Base-by-base conservation (phyloP, 1,139 yeast species). In the Spathaspora jeffriesii region DNA sequence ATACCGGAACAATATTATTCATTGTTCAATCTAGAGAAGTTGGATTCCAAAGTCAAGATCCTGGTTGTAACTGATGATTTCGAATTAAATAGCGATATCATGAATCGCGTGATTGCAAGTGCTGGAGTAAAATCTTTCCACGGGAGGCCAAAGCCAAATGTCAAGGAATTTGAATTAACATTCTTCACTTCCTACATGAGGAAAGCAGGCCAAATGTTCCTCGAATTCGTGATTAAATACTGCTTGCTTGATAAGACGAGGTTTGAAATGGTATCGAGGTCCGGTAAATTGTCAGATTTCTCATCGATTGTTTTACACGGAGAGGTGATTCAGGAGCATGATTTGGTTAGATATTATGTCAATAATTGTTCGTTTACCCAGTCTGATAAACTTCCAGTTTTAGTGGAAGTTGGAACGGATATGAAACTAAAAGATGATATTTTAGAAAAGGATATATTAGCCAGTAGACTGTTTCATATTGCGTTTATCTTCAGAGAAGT, bases 111-210 rank as follows among this genome's bases (percentile, higher is more conserved):
- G 2, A 43, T 81, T 2, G 84, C 82, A 0, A 73, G 83, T 0
- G 57, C 71, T 2, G 85, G 80, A 0, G 57, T 70, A n/a, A 73
- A 73, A 49, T 63, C 71, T 1, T 51, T 50, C 18, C 52, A 53
- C 4, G 53, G 48, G 11, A 30, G 44, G 18, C 15, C 44, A 4
- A 32, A 6, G 21, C 40, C 22, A 41, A 31, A 38, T 2, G 45
- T 50, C 2, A 56, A 48, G 30, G 57, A 59, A 13, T 45, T 68
- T 49, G 84, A 79, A 50, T 48, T 82, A 3, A 81, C 87, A 0
- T 78, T 77, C 2, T 76, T 79, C 48, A 74, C 83, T 0, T 81
- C 88, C 0, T 81, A 73, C 48, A 60, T 68, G 51, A 73, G 73
- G 27, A 65, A 69, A 4, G 53, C 70, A 3, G 85, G 84, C 0